These are phyloP conservation scores for Rasamsonia emersonii DNA, from an alignment of 2,329 filamentous ascomycete genomes.

Conservation along the genomic window DNA sequence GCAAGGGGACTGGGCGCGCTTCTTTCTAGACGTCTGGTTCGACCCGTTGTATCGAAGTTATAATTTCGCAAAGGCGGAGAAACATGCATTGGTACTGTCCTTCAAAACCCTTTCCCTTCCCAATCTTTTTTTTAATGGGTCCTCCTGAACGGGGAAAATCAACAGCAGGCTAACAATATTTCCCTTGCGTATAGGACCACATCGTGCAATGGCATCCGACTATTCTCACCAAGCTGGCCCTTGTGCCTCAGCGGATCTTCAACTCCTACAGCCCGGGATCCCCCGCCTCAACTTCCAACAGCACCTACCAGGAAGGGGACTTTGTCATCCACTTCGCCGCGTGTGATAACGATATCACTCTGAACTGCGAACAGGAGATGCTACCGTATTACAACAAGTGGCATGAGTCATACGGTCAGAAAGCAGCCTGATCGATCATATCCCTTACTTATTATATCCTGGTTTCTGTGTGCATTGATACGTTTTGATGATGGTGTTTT, in stretches of 20 bases:
- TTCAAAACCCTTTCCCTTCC: slow-evolving; percentile 1
- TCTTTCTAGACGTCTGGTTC: slow-evolving; percentile 91
- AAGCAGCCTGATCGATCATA: background rate
- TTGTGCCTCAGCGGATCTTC: slow-evolving; percentile 77
- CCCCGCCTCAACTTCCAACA: slow-evolving; percentile 37
- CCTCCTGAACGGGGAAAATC: too few species aligned
- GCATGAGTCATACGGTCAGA: slow-evolving; percentile 18
- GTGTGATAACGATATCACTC: slow-evolving; percentile 51
- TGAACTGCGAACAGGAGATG: slow-evolving; percentile 66
- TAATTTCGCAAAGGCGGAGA: slow-evolving; percentile 92
- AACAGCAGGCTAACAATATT: background rate
- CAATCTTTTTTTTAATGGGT: too few species aligned
- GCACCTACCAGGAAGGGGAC: slow-evolving; percentile 71
- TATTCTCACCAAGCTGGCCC: slow-evolving; percentile 76
- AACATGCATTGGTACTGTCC: slow-evolving; percentile 66
- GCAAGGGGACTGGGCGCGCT: slow-evolving; percentile 84
- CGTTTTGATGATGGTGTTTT: too few species aligned
- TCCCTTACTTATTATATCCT: slow-evolving; percentile 1
- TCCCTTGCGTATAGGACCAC: slow-evolving; percentile 54
- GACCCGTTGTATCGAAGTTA: slow-evolving; percentile 89
- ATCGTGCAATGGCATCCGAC: slow-evolving; percentile 96
- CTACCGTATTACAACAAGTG: slow-evolving; percentile 42
- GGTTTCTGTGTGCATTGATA: too few species aligned
- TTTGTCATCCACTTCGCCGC: slow-evolving; percentile 70
- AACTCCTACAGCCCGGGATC: slow-evolving; percentile 62